Conservation (phyloP, 176 grass and related monocot species). For the Leersia perrieri region DNA sequence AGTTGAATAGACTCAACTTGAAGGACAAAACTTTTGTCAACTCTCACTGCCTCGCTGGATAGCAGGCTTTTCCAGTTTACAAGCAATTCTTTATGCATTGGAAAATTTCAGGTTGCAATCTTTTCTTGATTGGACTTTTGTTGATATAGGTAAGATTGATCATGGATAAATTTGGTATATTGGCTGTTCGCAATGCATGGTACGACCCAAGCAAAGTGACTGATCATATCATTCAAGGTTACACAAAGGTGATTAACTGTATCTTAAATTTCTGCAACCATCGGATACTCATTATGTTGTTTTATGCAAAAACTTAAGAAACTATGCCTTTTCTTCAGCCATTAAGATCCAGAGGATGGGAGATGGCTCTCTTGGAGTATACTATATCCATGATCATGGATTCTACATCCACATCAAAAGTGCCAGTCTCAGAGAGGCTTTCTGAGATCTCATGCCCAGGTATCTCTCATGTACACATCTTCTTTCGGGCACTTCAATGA, state of each 20-base stretch:
- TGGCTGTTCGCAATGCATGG: conserved; percentile 73
- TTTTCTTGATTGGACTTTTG: conserved; percentile 10
- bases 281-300: not conserved
- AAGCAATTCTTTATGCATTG: not conserved
- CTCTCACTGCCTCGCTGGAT: not conserved
- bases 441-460: conserved; percentile 86
- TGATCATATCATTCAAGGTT: conserved; percentile 83
- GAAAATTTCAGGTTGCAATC: conserved; percentile 5
- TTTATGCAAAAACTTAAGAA: not conserved
- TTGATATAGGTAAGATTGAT: conserved; percentile 58
- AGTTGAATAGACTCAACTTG: not conserved
- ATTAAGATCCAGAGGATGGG: conserved; percentile 74
- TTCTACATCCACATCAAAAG: conserved; percentile 48
- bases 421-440: conserved; percentile 70
- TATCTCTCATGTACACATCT: conserved; percentile 19
- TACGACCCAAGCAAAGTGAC: conserved; percentile 76
- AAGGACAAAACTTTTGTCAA: not conserved
- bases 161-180: conserved; percentile 88
- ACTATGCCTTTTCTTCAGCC: conserved; percentile 47
- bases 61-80: not conserved
- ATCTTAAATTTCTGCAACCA: not conserved
- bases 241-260: conserved; percentile 66
- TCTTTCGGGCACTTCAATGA: not conserved
- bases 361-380: conserved; percentile 83
- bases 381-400: conserved; percentile 73